Conservation (phyloP, 805 yeast genomes). For the Candida golubevii region DNA sequence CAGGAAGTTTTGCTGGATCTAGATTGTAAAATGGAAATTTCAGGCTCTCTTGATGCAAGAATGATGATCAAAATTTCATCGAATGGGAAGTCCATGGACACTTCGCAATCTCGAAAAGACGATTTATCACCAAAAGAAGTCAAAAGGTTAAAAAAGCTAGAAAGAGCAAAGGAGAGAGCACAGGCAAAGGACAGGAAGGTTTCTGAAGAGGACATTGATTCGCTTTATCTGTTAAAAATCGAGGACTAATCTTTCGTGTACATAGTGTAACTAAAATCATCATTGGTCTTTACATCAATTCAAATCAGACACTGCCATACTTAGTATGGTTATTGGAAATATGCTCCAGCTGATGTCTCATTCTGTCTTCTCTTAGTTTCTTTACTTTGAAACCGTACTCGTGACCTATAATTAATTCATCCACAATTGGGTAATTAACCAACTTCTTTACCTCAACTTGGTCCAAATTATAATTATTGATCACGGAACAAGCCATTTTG, state of each 20-base stretch:
- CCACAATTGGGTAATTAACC: constrained; percentile 43
- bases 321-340: constrained; percentile 8
- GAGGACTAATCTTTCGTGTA: constrained; percentile 25
- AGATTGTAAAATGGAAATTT: constrained; percentile 24
- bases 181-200: constrained; percentile 15
- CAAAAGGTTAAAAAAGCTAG: constrained; percentile 15
- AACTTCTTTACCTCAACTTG: constrained; percentile 31
- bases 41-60: constrained; percentile 25
- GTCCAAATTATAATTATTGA: constrained; percentile 22
- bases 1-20: constrained; percentile 27
- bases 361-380: constrained; percentile 29
- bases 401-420: constrained; percentile 36
- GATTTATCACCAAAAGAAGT: constrained; percentile 15
- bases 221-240: constrained; percentile 37
- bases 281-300: background rate
- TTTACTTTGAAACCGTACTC: constrained; percentile 39
- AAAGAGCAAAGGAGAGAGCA: constrained; percentile 16
- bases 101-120: constrained; percentile 3
- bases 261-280: constrained; percentile 3
- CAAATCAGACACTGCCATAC: constrained; percentile 18
- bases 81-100: constrained; percentile 1
- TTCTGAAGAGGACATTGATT: constrained; percentile 35
- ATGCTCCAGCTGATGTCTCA: constrained; percentile 11
- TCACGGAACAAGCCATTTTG: constrained; percentile 24
- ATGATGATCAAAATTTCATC: constrained; percentile 21